Evolutionary conservation across 257 asterid genomes (phyloP), one percentile per base, ranked within the genome.

Genomic region (Solanum sitiens): DNA sequence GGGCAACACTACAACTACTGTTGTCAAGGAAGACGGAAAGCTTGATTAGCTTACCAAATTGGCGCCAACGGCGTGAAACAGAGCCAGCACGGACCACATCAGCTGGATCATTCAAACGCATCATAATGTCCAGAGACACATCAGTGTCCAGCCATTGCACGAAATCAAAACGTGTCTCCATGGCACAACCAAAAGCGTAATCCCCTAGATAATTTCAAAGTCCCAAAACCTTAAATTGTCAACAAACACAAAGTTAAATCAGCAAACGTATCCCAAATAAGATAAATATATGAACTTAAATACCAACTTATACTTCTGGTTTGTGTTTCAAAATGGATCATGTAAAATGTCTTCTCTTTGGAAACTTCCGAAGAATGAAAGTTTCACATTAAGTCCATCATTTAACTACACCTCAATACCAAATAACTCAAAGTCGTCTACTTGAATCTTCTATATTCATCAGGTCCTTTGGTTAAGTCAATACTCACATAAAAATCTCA

Each of bases 1-100:
- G 32, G 30, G 33, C 71, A 63, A 63, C 30, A 63, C 33, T 63
- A 63, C 33, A 11, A 63, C 32, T 63, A 32, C 35, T 32, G 30
- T n/a, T 47, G 42, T 21, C 83, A 42, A 53, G 45, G 71, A 8
- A 71, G 35, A 79, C 71, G 5, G 68, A 21, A 50, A 88, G 44
- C 86, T 32, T 25, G 76, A 68, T 84, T 56, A 68, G 86, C 98
- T 91, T 89, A 95, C 99, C 95, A 88, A 95, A 94, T 50, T 89
- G 92, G 86, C 85, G 94, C 99, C 98, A 96, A 76, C 86, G 42
- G 59, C 87, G 93, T 4, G 98, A 95, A 74, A 93, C 96, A 16
- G 90, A 88, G 83, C 94, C 88, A 37, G 94, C 93, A 61, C 93
- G 95, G 83, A 92, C 93, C 30, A 96, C 72, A 90, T 95, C 99